Base-by-base conservation (phyloP, 2,329 filamentous ascomycete species). In the Aspergillus sp. region DNA sequence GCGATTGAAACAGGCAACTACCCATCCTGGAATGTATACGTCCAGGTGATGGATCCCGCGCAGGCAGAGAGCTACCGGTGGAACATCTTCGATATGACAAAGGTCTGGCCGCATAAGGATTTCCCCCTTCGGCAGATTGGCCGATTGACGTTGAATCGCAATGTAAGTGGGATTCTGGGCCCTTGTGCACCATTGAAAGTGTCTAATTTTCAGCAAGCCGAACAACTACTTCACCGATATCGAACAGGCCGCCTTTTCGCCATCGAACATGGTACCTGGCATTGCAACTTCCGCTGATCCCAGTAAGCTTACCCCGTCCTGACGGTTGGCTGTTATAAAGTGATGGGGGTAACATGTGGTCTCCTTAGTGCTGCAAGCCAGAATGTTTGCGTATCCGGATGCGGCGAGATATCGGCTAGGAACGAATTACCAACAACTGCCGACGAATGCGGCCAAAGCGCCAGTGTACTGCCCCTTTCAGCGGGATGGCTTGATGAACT, bases 1-100 rank as follows among this genome's bases (percentile, higher is more conserved):
- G 88, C 88, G 4, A 92, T 93, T 47, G 83, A 87, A 11, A 84
- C 76, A 19, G 86, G 87, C 4, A 77, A 79, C 0, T 91, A 78
- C 59, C 88, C 88, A 9, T 86, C 84, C 62, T 93, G 88, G 88
- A 85, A 87, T 61, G 88, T 93, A 55, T 88, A 87, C 44, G 87
- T 94, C 14, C 89, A 93, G 65, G 78, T 85, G 5, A 81, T 93
- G 40, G 80, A 85, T 0, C 88, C 92, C 57, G 77, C 76, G 4
- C 78, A 84, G 40, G 85, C 91, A 65, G 78, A 92, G 56, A 83
- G 87, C 10, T 94, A 91, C 55, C 88, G 91, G 6, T 91, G 91
- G 58, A 89, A 94, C 63, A 87, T 93, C 38, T 82, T 94, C 5
- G 89, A 94, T 61, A 85, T 89, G 3, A 94, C 89, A 49, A 93